Evolutionary conservation across 306 rosid genomes (phyloP), one percentile per base, ranked within the genome.

Genomic region (Inga oerstediana): DNA sequence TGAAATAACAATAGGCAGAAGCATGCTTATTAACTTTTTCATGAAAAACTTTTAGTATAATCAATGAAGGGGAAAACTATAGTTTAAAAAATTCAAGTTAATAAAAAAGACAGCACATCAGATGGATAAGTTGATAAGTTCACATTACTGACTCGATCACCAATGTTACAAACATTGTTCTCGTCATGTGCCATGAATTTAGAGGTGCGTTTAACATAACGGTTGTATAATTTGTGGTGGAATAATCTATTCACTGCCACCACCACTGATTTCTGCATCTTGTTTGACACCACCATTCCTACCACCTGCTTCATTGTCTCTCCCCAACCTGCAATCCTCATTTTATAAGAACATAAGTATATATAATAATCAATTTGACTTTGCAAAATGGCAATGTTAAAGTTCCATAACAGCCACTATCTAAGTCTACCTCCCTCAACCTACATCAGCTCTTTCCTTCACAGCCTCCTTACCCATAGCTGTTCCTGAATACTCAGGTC

Each of bases 171-270:
- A 5, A 15, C 85, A 82, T 92, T 82, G 45, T 79, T 61, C 83
- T 93, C 97, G 5, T 95, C 98, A 52, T 95, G 98, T 4, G 98
- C 98, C 98, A 95, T 95, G 81, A 95, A 95, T 87, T 93, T 93
- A 17, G 98, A 95, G 78, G 98, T 95, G 32, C 94, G 94, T 86
- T 95, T 95, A 76, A 95, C 77, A 19, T 91, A 92, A 48, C 98
- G 97, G 74, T 95, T 93, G 83, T 87, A 93, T 66, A 92, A 12
- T 46, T 91, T 92, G 90, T 92, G 82, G 79, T 85, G 81, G 87
- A 91, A 93, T 10, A 95, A 83, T 75, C 98, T 89, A 37, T 95
- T 94, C 74, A 95, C 98, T 8, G 95, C 98, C 45, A 95, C 98
- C 75, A 92, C 97, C 86, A 93, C 98, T 7, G 98, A 93, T 48